Base-by-base conservation (phyloP, 306 rosid genomes). In the Malus sieversii region DNA sequence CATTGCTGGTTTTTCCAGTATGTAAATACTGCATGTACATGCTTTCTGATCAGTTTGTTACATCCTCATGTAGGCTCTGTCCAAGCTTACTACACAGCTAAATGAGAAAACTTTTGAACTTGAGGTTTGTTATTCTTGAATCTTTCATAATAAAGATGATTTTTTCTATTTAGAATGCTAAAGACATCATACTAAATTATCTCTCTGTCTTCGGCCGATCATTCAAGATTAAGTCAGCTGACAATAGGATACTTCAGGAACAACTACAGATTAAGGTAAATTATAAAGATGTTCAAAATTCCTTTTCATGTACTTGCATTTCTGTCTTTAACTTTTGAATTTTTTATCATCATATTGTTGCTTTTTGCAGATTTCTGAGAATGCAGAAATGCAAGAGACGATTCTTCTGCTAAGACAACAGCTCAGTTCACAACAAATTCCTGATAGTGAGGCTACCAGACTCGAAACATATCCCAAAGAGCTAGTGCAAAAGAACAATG, bases 181-280 rank as follows among this genome's bases (percentile, higher is more conserved):
- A 75, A 71, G 48, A 72, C 52, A 72, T 71, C 59, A 10, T 57
- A 67, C 85, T 80, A 75, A 87, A 61, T 67, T 55, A 82, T 83
- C 68, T 62, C 70, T 63, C 40, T 70, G 79, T 67, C 66, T 72
- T 81, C 64, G 53, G 72, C 75, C 74, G 85, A 70, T 75, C 70
- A 72, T 78, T 85, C 82, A 83, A 89, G 96, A 92, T 92, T 78
- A 90, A 90, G 83, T 82, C 94, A 75, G 97, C 96, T 30, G 96
- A 92, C 84, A 90, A 92, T 82, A 88, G 96, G 83, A 86, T 92
- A 87, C 92, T 92, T 71, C 96, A 90, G 81, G 96, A 92, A 82
- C 94, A 90, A 71, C 91, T 92, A 35, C 91, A 88, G 78, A 75
- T 73, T 78, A 92, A 87, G 97, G 97, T 92, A 85, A 48, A 16